A percentile compares a stretch with the other conserved stretches of the same genome.
phyloP scores from a whole-genome alignment of 1,284 basidiomycete species.

The Abortiporus biennis region DNA sequence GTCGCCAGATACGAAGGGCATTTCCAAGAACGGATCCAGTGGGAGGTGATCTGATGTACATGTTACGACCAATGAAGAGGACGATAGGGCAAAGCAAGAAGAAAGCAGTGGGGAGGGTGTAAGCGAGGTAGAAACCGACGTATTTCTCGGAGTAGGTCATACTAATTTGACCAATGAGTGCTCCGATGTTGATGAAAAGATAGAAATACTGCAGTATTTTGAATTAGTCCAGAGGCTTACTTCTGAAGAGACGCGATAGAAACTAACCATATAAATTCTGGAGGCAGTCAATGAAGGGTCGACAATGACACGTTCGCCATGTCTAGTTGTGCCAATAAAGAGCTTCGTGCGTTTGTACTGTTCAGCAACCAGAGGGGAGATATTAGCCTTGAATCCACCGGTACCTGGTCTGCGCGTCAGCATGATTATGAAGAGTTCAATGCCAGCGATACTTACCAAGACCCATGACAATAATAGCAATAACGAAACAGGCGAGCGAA shows the following conservation, averaged over 20 bases:
- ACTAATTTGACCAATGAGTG: constrained; percentile 61
- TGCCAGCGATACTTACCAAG: constrained; percentile 32
- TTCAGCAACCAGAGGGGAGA: constrained; percentile 76
- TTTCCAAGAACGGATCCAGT: constrained; percentile 70
- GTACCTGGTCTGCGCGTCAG: constrained; percentile 40
- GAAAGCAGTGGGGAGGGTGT: constrained; percentile 59
- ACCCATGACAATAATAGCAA: constrained; percentile 66
- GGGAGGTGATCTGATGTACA: constrained; percentile 66
- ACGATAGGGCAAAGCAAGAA: constrained; percentile 71
- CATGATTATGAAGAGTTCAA: neutral
- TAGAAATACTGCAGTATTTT: constrained; percentile 63
- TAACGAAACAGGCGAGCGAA: constrained; percentile 56
- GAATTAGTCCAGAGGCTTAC: neutral
- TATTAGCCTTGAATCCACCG: constrained; percentile 79
- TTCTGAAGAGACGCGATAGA: neutral
- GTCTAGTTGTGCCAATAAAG: constrained; percentile 46
- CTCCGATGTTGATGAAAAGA: constrained; percentile 75
- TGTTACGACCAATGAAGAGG: constrained; percentile 58
- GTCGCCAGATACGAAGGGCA: constrained; percentile 41
- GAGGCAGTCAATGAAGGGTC: constrained; percentile 72
- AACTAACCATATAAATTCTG: constrained; percentile 63
- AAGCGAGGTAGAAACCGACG: constrained; percentile 71
- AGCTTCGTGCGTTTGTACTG: constrained; percentile 57
- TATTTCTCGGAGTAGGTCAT: constrained; percentile 77
- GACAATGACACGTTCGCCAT: constrained; percentile 76